Conservation (phyloP, 441 rosid species). For the Pelargonium cotyledonis region DNA sequence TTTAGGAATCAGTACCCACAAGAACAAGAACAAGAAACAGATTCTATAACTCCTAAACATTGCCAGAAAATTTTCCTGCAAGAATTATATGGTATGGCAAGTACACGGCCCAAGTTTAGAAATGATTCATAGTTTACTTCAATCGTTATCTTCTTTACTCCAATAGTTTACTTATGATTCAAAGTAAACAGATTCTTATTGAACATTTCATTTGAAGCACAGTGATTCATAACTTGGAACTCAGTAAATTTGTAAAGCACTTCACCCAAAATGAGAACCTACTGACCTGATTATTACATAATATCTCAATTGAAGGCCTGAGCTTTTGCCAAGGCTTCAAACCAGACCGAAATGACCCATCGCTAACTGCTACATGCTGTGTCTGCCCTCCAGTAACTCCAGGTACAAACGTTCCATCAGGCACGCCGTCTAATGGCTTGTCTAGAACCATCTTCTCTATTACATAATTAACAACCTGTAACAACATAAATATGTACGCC, state of each 20-base stretch:
- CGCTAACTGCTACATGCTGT: conserved; percentile 60
- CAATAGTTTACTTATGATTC: not conserved
- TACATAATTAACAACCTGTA: conserved; percentile 96
- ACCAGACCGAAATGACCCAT: conserved; percentile 62
- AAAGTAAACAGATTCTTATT: not conserved
- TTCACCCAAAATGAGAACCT: conserved; percentile 7
- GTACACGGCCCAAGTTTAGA: not conserved
- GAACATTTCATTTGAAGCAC: not conserved
- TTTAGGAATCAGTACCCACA: not conserved
- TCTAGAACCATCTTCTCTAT: conserved; percentile 93
- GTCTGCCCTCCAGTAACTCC: conserved; percentile 55
- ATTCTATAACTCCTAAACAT: not conserved
- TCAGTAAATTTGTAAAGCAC: not conserved
- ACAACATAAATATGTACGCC: conserved; percentile 16
- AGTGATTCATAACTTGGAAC: not conserved
- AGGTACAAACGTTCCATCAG: conserved; percentile 63
- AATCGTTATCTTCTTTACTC: not conserved
- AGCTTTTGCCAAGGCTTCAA: conserved; percentile 76
- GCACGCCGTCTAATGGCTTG: conserved; percentile 55
- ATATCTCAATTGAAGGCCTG: conserved; percentile 85
- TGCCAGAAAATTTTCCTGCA: not conserved
- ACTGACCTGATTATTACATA: conserved; percentile 97
- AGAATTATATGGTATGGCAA: not conserved
- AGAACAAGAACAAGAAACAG: not conserved
- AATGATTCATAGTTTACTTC: not conserved